These are phyloP conservation scores for Paxillus rubicundulus DNA, from an alignment of 768 basidiomycete genomes.

Conservation along the genomic window DNA sequence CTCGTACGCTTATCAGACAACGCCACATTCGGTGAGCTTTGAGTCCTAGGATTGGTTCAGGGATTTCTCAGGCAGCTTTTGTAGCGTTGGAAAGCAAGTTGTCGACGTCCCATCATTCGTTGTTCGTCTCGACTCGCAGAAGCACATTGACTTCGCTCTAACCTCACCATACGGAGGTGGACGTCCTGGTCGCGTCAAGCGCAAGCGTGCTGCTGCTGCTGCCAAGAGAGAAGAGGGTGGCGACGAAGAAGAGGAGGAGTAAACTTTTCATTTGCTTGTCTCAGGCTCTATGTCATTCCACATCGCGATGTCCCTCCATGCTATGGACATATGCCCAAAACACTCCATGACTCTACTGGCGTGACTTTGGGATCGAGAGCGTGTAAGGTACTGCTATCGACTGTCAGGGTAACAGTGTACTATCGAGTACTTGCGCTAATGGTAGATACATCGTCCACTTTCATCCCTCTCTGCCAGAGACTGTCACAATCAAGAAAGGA, in stretches of 20 bases:
- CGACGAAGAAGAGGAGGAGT: conserved; percentile 90
- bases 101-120: conserved; percentile 99
- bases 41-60: background rate
- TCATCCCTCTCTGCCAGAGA: no score
- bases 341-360: conserved; percentile 16
- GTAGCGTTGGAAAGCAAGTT: conserved; percentile 95
- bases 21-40: conserved; percentile 88
- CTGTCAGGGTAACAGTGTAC: background rate
- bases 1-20: conserved; percentile 96
- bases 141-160: conserved; percentile 99
- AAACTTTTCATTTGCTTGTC: conserved; percentile 32
- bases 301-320: conserved; percentile 31
- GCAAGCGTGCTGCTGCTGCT: conserved; percentile 93
- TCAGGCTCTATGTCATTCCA: conserved; percentile 26
- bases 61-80: conserved; percentile 1
- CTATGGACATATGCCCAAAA: conserved; percentile 33
- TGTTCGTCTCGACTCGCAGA: conserved; percentile 98
- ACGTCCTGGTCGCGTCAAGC: conserved; percentile 93
- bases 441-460: no score
- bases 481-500: no score
- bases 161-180: conserved; percentile 97
- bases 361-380: background rate
- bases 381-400: background rate
- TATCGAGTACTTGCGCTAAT: no score
- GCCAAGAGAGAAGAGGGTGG: conserved; percentile 89